Evolutionary conservation across 208 protist species (phyloP).

Genomic region (Leishmania braziliensis): DNA sequence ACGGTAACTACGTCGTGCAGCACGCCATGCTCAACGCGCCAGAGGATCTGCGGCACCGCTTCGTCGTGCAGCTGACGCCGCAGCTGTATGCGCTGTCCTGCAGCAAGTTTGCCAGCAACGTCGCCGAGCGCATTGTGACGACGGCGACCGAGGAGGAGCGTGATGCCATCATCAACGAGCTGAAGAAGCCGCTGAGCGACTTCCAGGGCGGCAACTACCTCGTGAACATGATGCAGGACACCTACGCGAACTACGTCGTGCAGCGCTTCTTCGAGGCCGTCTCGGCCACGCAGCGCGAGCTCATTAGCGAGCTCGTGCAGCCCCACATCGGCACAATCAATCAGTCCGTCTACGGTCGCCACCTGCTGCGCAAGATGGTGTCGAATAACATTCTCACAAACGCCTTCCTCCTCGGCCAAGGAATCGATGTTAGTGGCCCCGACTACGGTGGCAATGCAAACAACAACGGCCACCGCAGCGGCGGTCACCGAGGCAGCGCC

Average conservation of each 20-base stretch:
- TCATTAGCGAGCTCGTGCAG: constrained; percentile 55
- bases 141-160: constrained; percentile 77
- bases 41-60: constrained; percentile 69
- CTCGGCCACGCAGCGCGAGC: constrained; percentile 47
- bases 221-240: constrained; percentile 95
- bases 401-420: constrained; percentile 31
- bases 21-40: constrained; percentile 95
- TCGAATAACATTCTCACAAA: constrained; percentile 51
- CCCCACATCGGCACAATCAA: constrained; percentile 54
- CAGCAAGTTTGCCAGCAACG: constrained; percentile 99
- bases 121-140: constrained; percentile 96
- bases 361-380: constrained; percentile 81
- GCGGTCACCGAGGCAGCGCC: constrained; percentile 1
- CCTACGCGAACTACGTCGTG: constrained; percentile 98
- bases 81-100: constrained; percentile 84
- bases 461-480: constrained; percentile 26
- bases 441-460: constrained; percentile 39
- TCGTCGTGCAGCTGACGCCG: constrained; percentile 72
- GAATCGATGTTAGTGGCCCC: constrained; percentile 41
- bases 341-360: constrained; percentile 70
- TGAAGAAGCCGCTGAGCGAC: constrained; percentile 49
- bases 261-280: constrained; percentile 94
- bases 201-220: constrained; percentile 73
- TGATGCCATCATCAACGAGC: constrained; percentile 73
- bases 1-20: constrained; percentile 99